These are phyloP conservation scores for Coemansia sp. DNA, from an alignment of 192 early-diverging fungal genomes.

Conservation along the genomic window DNA sequence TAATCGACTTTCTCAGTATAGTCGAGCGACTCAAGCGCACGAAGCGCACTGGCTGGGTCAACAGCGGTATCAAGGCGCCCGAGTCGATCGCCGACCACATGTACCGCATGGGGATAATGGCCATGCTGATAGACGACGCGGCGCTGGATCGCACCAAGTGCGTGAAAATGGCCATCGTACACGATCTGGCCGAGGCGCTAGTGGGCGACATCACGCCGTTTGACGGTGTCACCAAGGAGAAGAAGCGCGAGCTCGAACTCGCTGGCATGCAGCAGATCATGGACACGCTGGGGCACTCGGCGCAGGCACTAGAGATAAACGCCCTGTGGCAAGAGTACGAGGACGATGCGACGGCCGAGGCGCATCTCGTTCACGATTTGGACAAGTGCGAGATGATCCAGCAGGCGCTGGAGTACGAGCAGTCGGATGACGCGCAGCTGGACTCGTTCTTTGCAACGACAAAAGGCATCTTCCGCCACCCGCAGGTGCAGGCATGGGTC, in stretches of 20 bases:
- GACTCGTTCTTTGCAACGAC: constrained; percentile 84
- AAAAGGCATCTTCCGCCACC: constrained; percentile 78
- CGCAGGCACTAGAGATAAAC: constrained; percentile 69
- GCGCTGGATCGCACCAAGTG: constrained; percentile 64
- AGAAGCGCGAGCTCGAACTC: constrained; percentile 72
- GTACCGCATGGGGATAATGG: constrained; percentile 92
- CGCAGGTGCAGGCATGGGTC: constrained; percentile 78
- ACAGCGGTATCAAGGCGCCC: constrained; percentile 63
- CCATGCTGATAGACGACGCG: constrained; percentile 77
- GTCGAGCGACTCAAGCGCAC: constrained; percentile 88
- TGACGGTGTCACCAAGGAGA: constrained; percentile 72
- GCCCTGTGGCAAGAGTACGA: constrained; percentile 89
- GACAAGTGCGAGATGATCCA: constrained; percentile 98
- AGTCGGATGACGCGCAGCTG: constrained; percentile 63
- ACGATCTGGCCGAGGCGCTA: constrained; percentile 81
- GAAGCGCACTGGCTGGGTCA: constrained; percentile 92
- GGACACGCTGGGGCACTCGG: constrained; percentile 56
- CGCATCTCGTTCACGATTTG: constrained; percentile 82
- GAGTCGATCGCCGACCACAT: constrained; percentile 96
- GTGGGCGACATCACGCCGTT: constrained; percentile 88
- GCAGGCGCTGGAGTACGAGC: constrained; percentile 89
- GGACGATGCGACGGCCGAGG: constrained; percentile 68
- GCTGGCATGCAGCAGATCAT: constrained; percentile 52
- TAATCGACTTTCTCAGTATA: constrained; percentile 74
- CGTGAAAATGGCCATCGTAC: constrained; percentile 91